These are phyloP conservation scores for Hyaloscypha bicolor DNA, from an alignment of 495 filamentous ascomycete genomes.

Conservation along the genomic window DNA sequence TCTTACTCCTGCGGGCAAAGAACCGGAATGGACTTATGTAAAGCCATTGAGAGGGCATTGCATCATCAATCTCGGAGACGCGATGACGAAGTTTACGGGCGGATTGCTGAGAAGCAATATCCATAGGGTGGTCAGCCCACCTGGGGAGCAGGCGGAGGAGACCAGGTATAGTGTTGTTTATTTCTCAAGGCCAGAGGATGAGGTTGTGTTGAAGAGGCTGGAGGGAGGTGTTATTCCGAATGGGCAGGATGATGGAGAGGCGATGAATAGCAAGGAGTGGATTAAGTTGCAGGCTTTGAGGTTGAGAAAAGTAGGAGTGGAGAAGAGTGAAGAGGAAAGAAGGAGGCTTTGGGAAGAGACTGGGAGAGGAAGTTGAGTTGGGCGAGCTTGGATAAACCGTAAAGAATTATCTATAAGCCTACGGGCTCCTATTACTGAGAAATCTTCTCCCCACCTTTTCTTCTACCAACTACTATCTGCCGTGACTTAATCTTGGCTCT, in stretches of 20 bases:
- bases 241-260: conserved; percentile 34
- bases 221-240: conserved; percentile 34
- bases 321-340: conserved; percentile 21
- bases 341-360: conserved; percentile 27
- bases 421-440: no score
- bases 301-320: conserved; percentile 10
- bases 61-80: conserved; percentile 69
- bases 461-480: no score
- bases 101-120: conserved; percentile 63
- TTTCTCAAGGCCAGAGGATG: conserved; percentile 62
- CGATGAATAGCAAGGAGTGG: conserved; percentile 30
- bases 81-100: conserved; percentile 63
- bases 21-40: conserved; percentile 61
- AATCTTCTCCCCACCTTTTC: no score
- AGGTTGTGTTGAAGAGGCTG: conserved; percentile 50
- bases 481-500: no score
- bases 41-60: conserved; percentile 57
- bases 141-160: conserved; percentile 52
- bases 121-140: conserved; percentile 62
- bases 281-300: conserved; percentile 31
- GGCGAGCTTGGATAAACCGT: no score
- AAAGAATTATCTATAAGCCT: no score
- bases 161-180: conserved; percentile 63
- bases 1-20: conserved; percentile 39
- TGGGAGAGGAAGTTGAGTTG: conserved; percentile 21